These are phyloP conservation scores for Fallopia convolvulus DNA, from an alignment of 148 eudicot genomes.

Conservation along the genomic window DNA sequence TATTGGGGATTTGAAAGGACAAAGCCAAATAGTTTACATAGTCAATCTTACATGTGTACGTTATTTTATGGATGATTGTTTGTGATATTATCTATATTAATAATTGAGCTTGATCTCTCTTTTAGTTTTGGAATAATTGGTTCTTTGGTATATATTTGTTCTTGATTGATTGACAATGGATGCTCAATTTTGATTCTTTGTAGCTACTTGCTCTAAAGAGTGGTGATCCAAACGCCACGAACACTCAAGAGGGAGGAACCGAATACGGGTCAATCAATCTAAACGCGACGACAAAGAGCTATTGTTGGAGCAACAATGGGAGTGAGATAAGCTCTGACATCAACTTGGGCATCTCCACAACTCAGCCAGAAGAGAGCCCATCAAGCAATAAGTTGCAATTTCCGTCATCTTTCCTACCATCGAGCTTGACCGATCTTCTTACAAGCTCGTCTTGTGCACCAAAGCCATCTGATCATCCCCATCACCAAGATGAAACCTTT, in stretches of 20 bases:
- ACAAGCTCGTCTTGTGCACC: constrained; percentile 23
- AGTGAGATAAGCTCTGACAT: constrained; percentile 55
- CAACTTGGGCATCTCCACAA: constrained; percentile 30
- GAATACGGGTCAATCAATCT: constrained; percentile 48
- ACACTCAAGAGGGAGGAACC: constrained; percentile 20
- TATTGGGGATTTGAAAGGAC: not conserved
- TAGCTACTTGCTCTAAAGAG: constrained; percentile 50
- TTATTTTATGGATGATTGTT: not conserved
- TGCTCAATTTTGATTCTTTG: constrained; percentile 1
- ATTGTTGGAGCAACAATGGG: constrained; percentile 57
- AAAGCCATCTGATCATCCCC: constrained; percentile 21
- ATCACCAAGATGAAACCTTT: constrained; percentile 24
- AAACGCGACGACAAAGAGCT: constrained; percentile 49
- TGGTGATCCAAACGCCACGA: not conserved
- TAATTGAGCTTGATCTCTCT: not conserved
- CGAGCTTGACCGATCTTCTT: constrained; percentile 22
- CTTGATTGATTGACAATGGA: not conserved
- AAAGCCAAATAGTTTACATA: no score
- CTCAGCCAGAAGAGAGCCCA: constrained; percentile 18
- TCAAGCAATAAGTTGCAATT: constrained; percentile 19
- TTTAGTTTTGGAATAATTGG: not conserved
- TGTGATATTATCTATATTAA: not conserved
- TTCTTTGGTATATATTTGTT: not conserved
- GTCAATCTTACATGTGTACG: not conserved
- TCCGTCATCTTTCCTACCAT: constrained; percentile 21